Percentiles rank a stretch among this genome's conserved stretches.
These are phyloP conservation scores for Curvularia sp. DNA, from an alignment of 2,329 filamentous ascomycete species.

Conservation along the genomic window DNA sequence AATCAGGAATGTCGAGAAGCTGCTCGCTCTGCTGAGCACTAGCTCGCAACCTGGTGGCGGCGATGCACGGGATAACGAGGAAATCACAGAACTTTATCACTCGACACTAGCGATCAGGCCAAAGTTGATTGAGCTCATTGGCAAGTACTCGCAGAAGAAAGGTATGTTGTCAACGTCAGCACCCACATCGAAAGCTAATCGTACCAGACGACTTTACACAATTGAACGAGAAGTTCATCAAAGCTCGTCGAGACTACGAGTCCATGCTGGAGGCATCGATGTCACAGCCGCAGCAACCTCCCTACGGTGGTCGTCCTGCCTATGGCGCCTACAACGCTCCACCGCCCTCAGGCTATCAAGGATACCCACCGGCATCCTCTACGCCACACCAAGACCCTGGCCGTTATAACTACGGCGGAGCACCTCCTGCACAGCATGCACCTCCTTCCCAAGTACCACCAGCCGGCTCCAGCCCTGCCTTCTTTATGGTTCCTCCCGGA, in stretches of 20 bases:
- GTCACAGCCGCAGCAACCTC: slow-evolving; percentile 85
- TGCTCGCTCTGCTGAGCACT: slow-evolving; percentile 89
- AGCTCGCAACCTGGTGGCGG: slow-evolving; percentile 58
- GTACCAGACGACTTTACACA: slow-evolving; percentile 91
- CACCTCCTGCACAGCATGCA: slow-evolving; percentile 43
- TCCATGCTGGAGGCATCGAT: slow-evolving; percentile 94
- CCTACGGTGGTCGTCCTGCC: slow-evolving; percentile 70
- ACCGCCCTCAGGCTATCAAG: slow-evolving; percentile 38
- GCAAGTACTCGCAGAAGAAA: slow-evolving; percentile 99
- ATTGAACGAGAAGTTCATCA: slow-evolving; percentile 99
- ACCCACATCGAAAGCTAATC: slow-evolving; percentile 15
- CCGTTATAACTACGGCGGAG: slow-evolving; percentile 38
- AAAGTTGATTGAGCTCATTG: slow-evolving; percentile 96
- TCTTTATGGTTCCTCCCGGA: slow-evolving; percentile 49
- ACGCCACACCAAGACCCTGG: slow-evolving; percentile 44
- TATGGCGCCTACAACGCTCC: slow-evolving; percentile 47
- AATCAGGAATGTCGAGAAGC: slow-evolving; percentile 78
- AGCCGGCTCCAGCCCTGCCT: slow-evolving; percentile 43
- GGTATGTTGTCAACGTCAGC: slow-evolving; percentile 59
- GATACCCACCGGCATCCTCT: slow-evolving; percentile 45
- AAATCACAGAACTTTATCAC: slow-evolving; percentile 90
- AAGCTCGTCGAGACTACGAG: slow-evolving; percentile 95
- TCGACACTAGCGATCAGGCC: slow-evolving; percentile 92
- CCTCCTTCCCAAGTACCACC: slow-evolving; percentile 51
- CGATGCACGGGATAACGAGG: slow-evolving; percentile 91